A percentile compares a stretch with the other conserved stretches of the same genome.
These are phyloP conservation scores for Inga oerstediana DNA, from an alignment of 306 rosid genomes.

Conservation along the genomic window DNA sequence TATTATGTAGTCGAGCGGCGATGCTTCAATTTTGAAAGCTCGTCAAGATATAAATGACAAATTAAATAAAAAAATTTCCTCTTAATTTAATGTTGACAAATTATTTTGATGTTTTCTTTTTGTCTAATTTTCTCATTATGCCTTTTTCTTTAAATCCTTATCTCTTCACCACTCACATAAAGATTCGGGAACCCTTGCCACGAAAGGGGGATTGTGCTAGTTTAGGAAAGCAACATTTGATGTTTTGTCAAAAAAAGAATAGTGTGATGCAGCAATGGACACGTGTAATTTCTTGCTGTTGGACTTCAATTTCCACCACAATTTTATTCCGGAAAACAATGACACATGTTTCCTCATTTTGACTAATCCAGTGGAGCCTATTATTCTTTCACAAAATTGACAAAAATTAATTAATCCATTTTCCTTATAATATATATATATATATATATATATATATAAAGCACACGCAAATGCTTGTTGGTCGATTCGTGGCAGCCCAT, in stretches of 20 bases:
- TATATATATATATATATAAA: not conserved
- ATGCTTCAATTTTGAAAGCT: not conserved
- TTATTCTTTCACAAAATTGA: not conserved
- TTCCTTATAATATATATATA: not conserved
- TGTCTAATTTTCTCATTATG: not conserved
- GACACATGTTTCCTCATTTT: not conserved
- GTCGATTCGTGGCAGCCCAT: not conserved
- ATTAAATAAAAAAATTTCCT: too few species aligned
- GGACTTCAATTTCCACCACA: slow-evolving; percentile 29
- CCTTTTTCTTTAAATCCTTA: not conserved
- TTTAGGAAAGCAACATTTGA: not conserved
- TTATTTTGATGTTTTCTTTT: not conserved
- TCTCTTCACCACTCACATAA: not conserved
- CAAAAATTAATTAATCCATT: not conserved
- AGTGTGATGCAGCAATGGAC: not conserved
- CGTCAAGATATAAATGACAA: not conserved
- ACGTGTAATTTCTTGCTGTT: not conserved
- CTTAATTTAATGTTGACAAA: too few species aligned
- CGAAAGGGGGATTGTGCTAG: not conserved
- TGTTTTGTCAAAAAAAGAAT: not conserved
- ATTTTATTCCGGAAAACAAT: not conserved
- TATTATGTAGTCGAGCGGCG: not conserved
- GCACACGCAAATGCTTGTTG: not conserved
- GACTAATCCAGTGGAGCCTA: not conserved
- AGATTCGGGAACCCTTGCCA: not conserved